Conservation (phyloP, 495 filamentous ascomycete species). For the Tuber umbilicatum region DNA sequence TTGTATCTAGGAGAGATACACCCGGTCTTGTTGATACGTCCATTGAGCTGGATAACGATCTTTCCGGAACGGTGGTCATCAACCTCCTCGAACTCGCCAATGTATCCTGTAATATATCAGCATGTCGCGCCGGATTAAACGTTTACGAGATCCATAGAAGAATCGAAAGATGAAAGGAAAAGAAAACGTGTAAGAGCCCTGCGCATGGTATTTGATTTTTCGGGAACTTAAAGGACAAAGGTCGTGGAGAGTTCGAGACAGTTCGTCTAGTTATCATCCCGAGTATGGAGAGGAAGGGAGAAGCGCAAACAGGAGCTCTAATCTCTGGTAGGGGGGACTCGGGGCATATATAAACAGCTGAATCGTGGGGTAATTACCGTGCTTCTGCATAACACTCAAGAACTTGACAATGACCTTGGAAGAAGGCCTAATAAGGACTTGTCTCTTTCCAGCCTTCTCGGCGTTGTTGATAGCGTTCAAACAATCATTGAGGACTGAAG, state of each 20-base stretch:
- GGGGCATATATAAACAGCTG: conserved; percentile 25
- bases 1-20: conserved; percentile 98
- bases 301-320: neutral
- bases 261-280: conserved; percentile 99
- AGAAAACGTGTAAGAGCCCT: conserved; percentile 93
- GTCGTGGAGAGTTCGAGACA: conserved; percentile 72
- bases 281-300: conserved; percentile 45
- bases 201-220: conserved; percentile 65
- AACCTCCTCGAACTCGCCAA: conserved; percentile 99
- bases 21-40: conserved; percentile 96
- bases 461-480: conserved; percentile 99
- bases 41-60: conserved; percentile 93
- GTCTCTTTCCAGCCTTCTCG: conserved; percentile 97
- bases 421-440: conserved; percentile 90
- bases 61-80: conserved; percentile 98
- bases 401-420: conserved; percentile 99
- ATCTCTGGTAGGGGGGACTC: neutral
- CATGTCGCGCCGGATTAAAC: conserved; percentile 90
- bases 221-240: conserved; percentile 99
- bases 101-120: conserved; percentile 76
- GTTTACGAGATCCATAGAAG: conserved; percentile 48
- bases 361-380: conserved; percentile 63
- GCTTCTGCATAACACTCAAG: conserved; percentile 94
- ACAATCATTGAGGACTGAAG: conserved; percentile 97
- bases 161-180: conserved; percentile 56